phyloP scores from a whole-genome alignment of 257 asterid genomes.

The Rehmannia glutinosa region DNA sequence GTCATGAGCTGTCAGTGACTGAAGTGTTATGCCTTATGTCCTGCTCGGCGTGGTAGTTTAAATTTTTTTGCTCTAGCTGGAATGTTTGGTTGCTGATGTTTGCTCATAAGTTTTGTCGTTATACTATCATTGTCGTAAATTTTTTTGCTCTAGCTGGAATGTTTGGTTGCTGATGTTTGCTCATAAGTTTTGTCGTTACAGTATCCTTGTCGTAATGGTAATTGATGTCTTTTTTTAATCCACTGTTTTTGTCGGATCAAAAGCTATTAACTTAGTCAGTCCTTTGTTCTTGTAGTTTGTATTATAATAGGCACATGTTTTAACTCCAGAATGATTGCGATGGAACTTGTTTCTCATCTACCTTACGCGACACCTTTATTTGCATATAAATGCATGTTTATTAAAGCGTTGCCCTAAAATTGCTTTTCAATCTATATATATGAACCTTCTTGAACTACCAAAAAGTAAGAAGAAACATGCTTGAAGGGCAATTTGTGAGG shows the following conservation, averaged over 20 bases:
- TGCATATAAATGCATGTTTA: neutral
- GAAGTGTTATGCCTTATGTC: neutral
- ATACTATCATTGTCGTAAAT: neutral
- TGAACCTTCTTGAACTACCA: neutral
- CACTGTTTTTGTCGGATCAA: neutral
- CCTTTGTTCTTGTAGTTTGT: neutral
- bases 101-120: slow-evolving; percentile 12
- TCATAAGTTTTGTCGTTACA: slow-evolving; percentile 11
- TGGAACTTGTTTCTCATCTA: neutral
- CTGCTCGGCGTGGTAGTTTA: neutral
- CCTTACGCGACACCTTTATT: neutral
- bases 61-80: slow-evolving; percentile 9
- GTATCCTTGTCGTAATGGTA: neutral
- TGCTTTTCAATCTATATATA: no score
- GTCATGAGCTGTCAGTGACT: slow-evolving; percentile 4
- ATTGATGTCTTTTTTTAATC: neutral
- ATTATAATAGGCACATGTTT: neutral
- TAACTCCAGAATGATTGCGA: neutral
- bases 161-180: neutral
- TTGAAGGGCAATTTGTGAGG: neutral
- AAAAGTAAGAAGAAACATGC: neutral
- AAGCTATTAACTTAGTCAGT: neutral
- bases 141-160: no score
- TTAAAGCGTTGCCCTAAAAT: neutral
- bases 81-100: neutral